A percentile compares a stretch with the other conserved stretches of the same genome.
phyloP scores from a whole-genome alignment of 2,329 filamentous ascomycete species.

The Pyrenochaeta sp. region DNA sequence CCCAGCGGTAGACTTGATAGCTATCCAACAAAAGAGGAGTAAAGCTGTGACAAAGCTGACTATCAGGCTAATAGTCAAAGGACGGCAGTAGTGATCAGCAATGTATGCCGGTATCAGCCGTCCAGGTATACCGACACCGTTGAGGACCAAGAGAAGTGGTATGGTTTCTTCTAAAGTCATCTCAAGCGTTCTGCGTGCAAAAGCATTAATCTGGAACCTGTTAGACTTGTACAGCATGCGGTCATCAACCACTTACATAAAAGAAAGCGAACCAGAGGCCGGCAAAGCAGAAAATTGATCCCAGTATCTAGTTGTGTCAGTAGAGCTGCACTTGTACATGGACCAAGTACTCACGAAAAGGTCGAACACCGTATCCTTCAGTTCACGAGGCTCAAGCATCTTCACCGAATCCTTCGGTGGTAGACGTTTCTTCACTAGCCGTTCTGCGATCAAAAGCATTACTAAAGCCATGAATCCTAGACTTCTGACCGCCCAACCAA shows the following conservation, averaged over 20 bases:
- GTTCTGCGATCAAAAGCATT: conserved; percentile 55
- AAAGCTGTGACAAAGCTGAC: conserved; percentile 50
- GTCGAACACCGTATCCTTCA: conserved; percentile 27
- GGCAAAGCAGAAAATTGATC: conserved; percentile 37
- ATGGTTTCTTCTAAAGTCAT: conserved; percentile 41
- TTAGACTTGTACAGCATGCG: conserved; percentile 1
- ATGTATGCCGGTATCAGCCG: conserved; percentile 59
- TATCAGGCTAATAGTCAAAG: conserved; percentile 53
- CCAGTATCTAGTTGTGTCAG: conserved; percentile 42
- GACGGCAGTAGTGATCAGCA: conserved; percentile 52
- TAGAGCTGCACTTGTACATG: conserved; percentile 29
- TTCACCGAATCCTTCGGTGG: conserved; percentile 23
- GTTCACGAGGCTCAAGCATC: conserved; percentile 22
- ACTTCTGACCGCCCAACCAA: conserved; percentile 65
- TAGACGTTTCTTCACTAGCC: conserved; percentile 26
- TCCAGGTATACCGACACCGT: conserved; percentile 58
- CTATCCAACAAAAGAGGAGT: conserved; percentile 56
- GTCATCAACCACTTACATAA: conserved; percentile 34
- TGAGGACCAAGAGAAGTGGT: conserved; percentile 58
- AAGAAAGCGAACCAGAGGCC: conserved; percentile 53
- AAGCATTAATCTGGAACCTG: conserved; percentile 32
- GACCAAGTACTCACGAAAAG: conserved; percentile 20
- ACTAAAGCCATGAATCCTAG: conserved; percentile 56
- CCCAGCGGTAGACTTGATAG: conserved; percentile 47
- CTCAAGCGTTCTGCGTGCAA: conserved; percentile 61